A percentile compares a stretch with the other conserved stretches of the same genome.
Conservation (phyloP, 306 rosid species). For the Begonia fuchsioides region DNA sequence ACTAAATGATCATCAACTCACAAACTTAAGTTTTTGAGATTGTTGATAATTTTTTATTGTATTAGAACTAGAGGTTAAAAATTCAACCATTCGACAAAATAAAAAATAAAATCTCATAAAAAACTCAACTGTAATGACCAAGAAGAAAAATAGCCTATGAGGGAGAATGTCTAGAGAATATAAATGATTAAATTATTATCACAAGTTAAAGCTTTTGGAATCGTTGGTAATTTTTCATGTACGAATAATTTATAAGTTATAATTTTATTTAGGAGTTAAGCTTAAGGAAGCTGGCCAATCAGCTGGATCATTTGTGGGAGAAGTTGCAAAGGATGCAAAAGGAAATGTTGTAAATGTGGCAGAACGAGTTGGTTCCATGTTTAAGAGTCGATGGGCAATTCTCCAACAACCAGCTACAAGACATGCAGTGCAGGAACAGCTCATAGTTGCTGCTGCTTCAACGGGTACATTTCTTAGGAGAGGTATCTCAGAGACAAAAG, state of each 20-base stretch:
- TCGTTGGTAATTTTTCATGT: too few species aligned
- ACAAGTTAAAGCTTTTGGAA: too few species aligned
- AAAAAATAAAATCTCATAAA: too few species aligned
- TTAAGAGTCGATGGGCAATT: slow-evolving; percentile 78
- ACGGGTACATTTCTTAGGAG: slow-evolving; percentile 69
- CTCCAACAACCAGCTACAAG: slow-evolving; percentile 84
- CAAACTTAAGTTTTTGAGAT: too few species aligned
- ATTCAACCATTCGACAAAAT: too few species aligned
- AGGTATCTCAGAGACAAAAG: slow-evolving; percentile 72
- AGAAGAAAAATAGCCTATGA: too few species aligned
- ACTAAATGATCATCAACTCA: too few species aligned
- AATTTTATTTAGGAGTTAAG: slow-evolving; percentile 53
- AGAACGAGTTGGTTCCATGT: slow-evolving; percentile 53
- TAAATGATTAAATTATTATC: too few species aligned
- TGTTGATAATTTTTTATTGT: too few species aligned
- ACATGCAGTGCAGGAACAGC: slow-evolving; percentile 82
- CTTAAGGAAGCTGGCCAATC: slow-evolving; percentile 80
- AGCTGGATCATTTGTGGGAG: slow-evolving; percentile 85
- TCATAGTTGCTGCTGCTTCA: slow-evolving; percentile 77
- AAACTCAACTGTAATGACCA: too few species aligned
- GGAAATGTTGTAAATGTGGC: slow-evolving; percentile 68
- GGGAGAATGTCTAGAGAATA: too few species aligned
- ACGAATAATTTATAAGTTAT: slow-evolving; percentile 2
- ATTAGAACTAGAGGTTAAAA: too few species aligned
- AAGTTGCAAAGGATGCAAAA: slow-evolving; percentile 80